A percentile compares a stretch with the other conserved stretches of the same genome.
These are phyloP conservation scores for Boletellus deceptivus DNA, from an alignment of 1,284 basidiomycete species.

Conservation along the genomic window DNA sequence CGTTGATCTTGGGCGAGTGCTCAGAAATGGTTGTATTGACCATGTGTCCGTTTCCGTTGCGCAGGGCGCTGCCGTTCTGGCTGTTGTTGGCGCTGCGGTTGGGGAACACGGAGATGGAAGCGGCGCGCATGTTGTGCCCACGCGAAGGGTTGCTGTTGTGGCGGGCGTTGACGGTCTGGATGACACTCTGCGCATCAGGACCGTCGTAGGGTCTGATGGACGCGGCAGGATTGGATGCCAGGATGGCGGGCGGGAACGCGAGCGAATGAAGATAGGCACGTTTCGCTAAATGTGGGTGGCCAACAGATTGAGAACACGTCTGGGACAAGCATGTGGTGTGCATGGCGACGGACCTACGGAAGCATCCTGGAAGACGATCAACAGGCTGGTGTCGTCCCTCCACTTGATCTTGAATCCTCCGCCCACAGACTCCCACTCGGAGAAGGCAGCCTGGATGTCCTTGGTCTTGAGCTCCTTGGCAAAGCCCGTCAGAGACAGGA, in stretches of 20 bases:
- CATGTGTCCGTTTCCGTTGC: conserved; percentile 38
- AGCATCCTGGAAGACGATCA: conserved; percentile 92
- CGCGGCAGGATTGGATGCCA: conserved; percentile 57
- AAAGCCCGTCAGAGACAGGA: conserved; percentile 90
- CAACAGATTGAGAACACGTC: neutral
- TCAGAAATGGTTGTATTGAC: conserved; percentile 52
- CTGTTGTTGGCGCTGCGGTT: conserved; percentile 43
- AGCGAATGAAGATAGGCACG: conserved; percentile 90
- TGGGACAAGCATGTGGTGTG: neutral
- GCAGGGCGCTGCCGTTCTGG: conserved; percentile 38
- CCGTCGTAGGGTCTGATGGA: conserved; percentile 91
- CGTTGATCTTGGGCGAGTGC: conserved; percentile 40
- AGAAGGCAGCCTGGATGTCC: conserved; percentile 90
- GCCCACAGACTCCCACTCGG: conserved; percentile 81
- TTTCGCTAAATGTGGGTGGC: conserved; percentile 58
- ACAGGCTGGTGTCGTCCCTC: conserved; percentile 93
- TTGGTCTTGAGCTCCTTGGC: conserved; percentile 95
- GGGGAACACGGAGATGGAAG: conserved; percentile 66
- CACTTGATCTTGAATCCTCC: conserved; percentile 99
- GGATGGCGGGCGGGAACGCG: conserved; percentile 75
- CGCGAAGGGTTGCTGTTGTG: conserved; percentile 62
- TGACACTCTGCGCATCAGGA: conserved; percentile 87
- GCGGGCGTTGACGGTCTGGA: conserved; percentile 81
- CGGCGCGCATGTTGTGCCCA: conserved; percentile 65
- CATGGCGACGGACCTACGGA: conserved; percentile 63